Percentiles rank a stretch among this genome's conserved stretches.
Evolutionary conservation across 805 yeast species (phyloP).

Genomic region (Candida michaelii): DNA sequence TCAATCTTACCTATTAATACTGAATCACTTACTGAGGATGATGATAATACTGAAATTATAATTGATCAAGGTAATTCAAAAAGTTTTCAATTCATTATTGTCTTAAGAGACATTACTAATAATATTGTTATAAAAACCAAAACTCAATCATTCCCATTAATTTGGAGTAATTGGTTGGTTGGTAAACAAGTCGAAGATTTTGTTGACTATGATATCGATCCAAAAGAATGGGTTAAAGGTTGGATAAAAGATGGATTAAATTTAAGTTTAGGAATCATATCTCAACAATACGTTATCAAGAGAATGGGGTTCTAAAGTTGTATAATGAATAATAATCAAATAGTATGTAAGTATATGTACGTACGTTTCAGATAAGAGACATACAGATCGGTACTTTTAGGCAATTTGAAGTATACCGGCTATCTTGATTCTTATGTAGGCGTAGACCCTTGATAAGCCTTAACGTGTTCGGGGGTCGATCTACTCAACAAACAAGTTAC

Average conservation of each 20-base stretch:
- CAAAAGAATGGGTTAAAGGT: conserved; percentile 43
- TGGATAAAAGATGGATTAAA: conserved; percentile 62
- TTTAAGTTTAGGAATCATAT: conserved; percentile 78
- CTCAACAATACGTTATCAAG: conserved; percentile 86
- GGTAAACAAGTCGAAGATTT: conserved; percentile 31
- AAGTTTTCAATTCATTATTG: conserved; percentile 72
- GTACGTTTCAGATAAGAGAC: not conserved
- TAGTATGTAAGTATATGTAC: too few relatives aligned
- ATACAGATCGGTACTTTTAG: too few relatives aligned
- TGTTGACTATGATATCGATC: conserved; percentile 32
- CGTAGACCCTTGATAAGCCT: not conserved
- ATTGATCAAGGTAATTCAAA: conserved; percentile 49
- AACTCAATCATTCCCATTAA: conserved; percentile 86
- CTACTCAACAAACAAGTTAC: too few relatives aligned
- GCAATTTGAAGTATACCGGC: too few relatives aligned
- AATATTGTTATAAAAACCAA: conserved; percentile 69
- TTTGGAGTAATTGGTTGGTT: conserved; percentile 94
- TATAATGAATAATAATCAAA: too few relatives aligned
- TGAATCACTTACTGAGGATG: conserved; percentile 2
- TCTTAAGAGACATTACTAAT: conserved; percentile 78
- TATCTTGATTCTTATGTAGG: too few relatives aligned
- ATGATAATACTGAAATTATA: conserved; percentile 22
- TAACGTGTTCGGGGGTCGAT: too few relatives aligned
- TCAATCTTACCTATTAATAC: conserved; percentile 65
- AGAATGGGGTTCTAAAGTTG: conserved; percentile 68